Evolutionary conservation across 2,329 filamentous ascomycete genomes (phyloP), one percentile per base, ranked within the genome.

Genomic region (Ophiostoma piceae): DNA sequence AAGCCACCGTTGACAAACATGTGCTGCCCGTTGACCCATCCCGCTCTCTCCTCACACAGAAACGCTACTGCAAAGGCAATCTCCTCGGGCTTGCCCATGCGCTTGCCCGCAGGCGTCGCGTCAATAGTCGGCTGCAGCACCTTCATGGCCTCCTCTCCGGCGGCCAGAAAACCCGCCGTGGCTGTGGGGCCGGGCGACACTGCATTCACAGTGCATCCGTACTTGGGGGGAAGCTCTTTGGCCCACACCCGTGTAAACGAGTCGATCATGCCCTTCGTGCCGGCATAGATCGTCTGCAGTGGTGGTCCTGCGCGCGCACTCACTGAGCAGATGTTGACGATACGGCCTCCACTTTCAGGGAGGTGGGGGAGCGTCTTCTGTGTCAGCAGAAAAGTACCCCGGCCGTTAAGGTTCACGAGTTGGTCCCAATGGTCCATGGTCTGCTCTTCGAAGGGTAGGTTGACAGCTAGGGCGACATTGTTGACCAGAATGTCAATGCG

Each of bases 251-350:
- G 79, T 11, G 87, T 89, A 69, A 89, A 76, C 0, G 82, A 85
- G 75, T 90, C 87, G 19, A 89, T 75, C 6, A 86, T 87, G 0
- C 84, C 85, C 68, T 74, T 74, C 29, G 71, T 73, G 64, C 70
- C 70, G n/a, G 71, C 71, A 66, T 74, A 73, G 43, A 71, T 57
- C 16, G 69, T 70, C 67, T 73, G 71, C 54, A 72, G 69, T 0
- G 72, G 68, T 5, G 69, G 68, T 1, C 68, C 68, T 1, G 51
- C 67, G 0, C 86, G 78, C 0, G 80, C 82, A 11, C 81, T 85
- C 1, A 89, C 80, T 1, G 84, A 87, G 16, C 81, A 81, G 71
- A 89, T 82, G 77, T 88, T 88, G 78, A 89, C 83, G 71, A 89
- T 84, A 8, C 86, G 81, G 9, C 71, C 57, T 12, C 68, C 65